Evolutionary conservation across 495 filamentous ascomycete genomes (phyloP), one percentile per base, ranked within the genome.

Genomic region (Podospora tetraspora): DNA sequence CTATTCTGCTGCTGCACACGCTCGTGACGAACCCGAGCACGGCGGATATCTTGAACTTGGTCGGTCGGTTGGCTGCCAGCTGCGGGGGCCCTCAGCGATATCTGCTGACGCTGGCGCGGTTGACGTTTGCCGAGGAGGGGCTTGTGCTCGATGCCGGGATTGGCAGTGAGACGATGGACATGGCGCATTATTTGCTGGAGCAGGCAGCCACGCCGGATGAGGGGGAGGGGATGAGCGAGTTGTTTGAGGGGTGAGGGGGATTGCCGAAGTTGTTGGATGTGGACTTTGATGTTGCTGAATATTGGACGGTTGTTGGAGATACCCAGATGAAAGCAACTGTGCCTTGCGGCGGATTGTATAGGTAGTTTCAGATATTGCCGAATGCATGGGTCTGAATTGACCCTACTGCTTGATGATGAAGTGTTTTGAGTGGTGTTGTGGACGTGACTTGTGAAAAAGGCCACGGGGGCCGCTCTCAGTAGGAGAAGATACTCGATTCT

Each of bases 101-200:
- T 34, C 67, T 81, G 3, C 67, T 84, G 10, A 78, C 76, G 23
- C 63, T 84, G 56, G 80, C 79, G 12, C 75, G 82, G 70, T 73
- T 84, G 21, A 80, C 73, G n/a, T 84, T 83, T 64, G 77, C 78
- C 4, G 76, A 79, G 30, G 82, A 84, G 24, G 80, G 82, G 57
- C 64, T 82, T 32, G 76, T 83, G 1, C 73, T 82, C 30, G 82
- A 84, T 66, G 71, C 69, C 0, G 74, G 74, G 19, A 77, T 80
- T 30, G 75, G 76, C 8, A 69, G 70, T 4, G 76, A 81, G 22
- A 83, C 80, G n/a, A 76, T 76, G 16, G 82, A 84, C 64, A 68
- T 79, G 60, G 82, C 82, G 22, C 79, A 83, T 52, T 80, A 82
- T 64, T 60, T 84, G 52, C 69, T 84, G 2, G 81, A 84, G 73